A percentile compares a stretch with the other conserved stretches of the same genome.
Evolutionary conservation across 2,329 filamentous ascomycete species (phyloP).

Genomic region (Aureobasidium uvarum): DNA sequence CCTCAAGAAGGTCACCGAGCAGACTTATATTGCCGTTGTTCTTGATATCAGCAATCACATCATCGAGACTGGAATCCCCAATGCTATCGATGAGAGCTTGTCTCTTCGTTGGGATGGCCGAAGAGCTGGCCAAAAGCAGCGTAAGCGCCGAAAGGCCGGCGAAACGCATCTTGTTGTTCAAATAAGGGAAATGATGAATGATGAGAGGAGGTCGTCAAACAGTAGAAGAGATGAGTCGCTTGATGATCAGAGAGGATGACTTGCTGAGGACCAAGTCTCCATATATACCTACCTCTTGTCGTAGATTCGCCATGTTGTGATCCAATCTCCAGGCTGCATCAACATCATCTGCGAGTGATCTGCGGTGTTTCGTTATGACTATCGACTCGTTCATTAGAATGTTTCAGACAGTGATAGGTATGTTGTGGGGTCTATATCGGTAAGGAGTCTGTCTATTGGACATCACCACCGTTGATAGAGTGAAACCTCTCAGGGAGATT

Average conservation of each 20-base stretch:
- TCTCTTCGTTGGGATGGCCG: constrained; percentile 19
- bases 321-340: constrained; percentile 10
- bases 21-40: constrained; percentile 19
- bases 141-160: constrained; percentile 9
- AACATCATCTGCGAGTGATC: not conserved
- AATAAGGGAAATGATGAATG: not conserved
- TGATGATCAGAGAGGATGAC: not conserved
- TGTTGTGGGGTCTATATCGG: not conserved
- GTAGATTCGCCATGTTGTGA: not conserved
- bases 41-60: constrained; percentile 14
- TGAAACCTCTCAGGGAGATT: constrained; percentile 2
- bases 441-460: not conserved
- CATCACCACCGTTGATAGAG: not conserved
- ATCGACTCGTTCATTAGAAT: constrained; percentile 13
- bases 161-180: constrained; percentile 21
- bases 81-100: constrained; percentile 22
- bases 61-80: constrained; percentile 11
- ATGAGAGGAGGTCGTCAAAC: not conserved
- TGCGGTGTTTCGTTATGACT: constrained; percentile 21
- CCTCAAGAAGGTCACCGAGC: constrained; percentile 20
- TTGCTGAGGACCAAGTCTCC: not conserved
- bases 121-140: constrained; percentile 23
- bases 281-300: not conserved
- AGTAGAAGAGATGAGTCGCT: constrained; percentile 8
- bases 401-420: not conserved